Base-by-base conservation (phyloP, 371 early-diverging fungal species). In the Blastocladiella emersonii region DNA sequence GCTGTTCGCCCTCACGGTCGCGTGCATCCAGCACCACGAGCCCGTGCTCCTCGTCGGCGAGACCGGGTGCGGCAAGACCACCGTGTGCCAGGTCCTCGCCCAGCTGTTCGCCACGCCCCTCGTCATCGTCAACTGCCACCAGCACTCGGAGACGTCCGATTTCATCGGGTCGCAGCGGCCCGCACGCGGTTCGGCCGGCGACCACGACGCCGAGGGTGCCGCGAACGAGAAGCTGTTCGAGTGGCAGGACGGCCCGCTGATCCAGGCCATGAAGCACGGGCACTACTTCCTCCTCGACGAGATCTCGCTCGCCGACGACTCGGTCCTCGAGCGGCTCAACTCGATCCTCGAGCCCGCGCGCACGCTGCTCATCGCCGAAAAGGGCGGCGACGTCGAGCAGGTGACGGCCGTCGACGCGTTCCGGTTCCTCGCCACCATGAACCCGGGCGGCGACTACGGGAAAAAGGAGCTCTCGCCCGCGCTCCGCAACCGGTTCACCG, bases 401-500 rank as follows among this genome's bases (percentile, higher is more conserved):
- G 76, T 93, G 53, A 73, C 71, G 57, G 94, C 85, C 5, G 74
- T 73, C 34, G 74, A 77, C 6, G 81, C 82, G 6, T 99, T 99
- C 80, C 84, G 87, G 62, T 93, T 99, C 71, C 74, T 98, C 60
- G 99, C 99, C n/a, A 99, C 99, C 3, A 99, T 99, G 99, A 99
- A 99, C 76, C 99, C 99, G 15, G 97, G 98, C 63, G 98, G 95
- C 61, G 99, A 99, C 74, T 96, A 94, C 76, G 99, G 99, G 61
- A 99, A 99, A 78, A 95, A 95, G 77, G 99, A 99, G 74, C 82
- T 99, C 19, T 92, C 93, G n/a, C 98, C 98, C 41, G 99, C 99
- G 3, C 83, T 99, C 57, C 85, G 98, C 62, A 99, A 98, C 74
- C 89, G 99, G 68, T 99, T 99, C 73, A 98, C 99, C 2, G 99